Percentiles rank a stretch among this genome's conserved stretches.
phyloP scores from a whole-genome alignment of 1,139 yeast species.

The Kodamaea plutei region DNA sequence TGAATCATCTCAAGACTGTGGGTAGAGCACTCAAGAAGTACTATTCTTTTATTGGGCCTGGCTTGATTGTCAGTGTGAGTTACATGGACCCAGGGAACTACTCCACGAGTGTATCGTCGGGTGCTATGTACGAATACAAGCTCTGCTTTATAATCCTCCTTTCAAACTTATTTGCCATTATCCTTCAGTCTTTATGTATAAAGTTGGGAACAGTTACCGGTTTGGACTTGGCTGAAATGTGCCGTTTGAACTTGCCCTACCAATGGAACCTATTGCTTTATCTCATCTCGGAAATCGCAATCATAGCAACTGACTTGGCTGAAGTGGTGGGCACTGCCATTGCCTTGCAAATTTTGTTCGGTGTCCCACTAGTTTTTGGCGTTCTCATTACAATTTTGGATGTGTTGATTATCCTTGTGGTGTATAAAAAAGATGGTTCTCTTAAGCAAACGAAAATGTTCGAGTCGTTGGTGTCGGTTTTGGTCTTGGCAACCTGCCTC shows the following conservation, averaged over 20 bases:
- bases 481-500: conserved; percentile 61
- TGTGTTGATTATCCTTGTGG: conserved; percentile 62
- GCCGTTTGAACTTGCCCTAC: conserved; percentile 58
- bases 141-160: conserved; percentile 59
- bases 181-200: conserved; percentile 67
- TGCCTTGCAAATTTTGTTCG: conserved; percentile 63
- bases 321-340: conserved; percentile 87
- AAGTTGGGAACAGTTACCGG: conserved; percentile 85
- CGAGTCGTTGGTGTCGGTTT: conserved; percentile 58
- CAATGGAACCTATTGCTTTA: conserved; percentile 61
- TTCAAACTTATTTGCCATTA: conserved; percentile 68
- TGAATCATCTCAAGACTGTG: too few relatives aligned
- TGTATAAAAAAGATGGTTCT: conserved; percentile 68
- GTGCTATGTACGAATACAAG: conserved; percentile 66
- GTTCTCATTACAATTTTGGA: conserved; percentile 70
- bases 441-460: conserved; percentile 63
- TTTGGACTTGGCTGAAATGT: conserved; percentile 78
- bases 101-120: conserved; percentile 75
- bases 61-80: conserved; percentile 70
- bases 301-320: conserved; percentile 88
- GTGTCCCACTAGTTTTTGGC: conserved; percentile 62
- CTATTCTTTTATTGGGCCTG: conserved; percentile 70
- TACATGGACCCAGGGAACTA: conserved; percentile 84
- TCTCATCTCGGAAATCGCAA: conserved; percentile 78
- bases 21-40: conserved; percentile 36